These are phyloP conservation scores for Ramularia endophylla DNA, from an alignment of 2,329 filamentous ascomycete genomes.

Conservation along the genomic window DNA sequence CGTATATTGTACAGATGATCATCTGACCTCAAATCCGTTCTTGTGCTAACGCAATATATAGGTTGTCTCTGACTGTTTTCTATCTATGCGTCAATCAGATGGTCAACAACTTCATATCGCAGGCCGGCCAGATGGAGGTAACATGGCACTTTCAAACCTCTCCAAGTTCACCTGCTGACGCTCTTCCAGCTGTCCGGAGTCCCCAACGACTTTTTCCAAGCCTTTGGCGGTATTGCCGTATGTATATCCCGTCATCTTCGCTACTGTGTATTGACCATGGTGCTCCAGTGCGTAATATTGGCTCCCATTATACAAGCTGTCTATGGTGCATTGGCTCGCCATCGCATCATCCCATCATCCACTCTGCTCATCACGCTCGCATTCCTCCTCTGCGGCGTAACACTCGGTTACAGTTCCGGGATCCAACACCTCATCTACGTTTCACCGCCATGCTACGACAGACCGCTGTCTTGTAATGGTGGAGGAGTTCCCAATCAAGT, in stretches of 20 bases:
- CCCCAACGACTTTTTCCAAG: slow-evolving; percentile 33
- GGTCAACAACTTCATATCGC: slow-evolving; percentile 35
- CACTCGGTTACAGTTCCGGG: slow-evolving; percentile 5
- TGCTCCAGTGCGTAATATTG: slow-evolving; percentile 9
- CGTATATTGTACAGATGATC: slow-evolving; percentile 6
- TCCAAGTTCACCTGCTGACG: no score
- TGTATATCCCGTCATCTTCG: no score
- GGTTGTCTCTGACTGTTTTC: slow-evolving; percentile 31
- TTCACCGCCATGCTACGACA: slow-evolving; percentile 25
- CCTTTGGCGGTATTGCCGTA: slow-evolving; percentile 11
- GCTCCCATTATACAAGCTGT: slow-evolving; percentile 6
- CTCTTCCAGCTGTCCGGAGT: slow-evolving; percentile 19
- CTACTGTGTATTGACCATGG: no score
- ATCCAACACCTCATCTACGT: slow-evolving; percentile 30
- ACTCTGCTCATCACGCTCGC: slow-evolving; percentile 19
- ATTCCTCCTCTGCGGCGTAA: slow-evolving; percentile 9
- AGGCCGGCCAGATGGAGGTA: slow-evolving; percentile 30
- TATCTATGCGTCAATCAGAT: slow-evolving; percentile 36
- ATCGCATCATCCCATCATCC: slow-evolving; percentile 42
- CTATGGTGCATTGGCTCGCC: slow-evolving; percentile 30
- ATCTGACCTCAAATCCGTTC: background rate
- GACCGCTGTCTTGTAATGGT: slow-evolving; percentile 32
- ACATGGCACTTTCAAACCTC: no score
- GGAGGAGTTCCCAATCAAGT: slow-evolving; percentile 27
- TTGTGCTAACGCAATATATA: slow-evolving; percentile 14